These are phyloP conservation scores for Spathaspora passalidarum DNA, from an alignment of 805 yeast genomes.

Conservation along the genomic window DNA sequence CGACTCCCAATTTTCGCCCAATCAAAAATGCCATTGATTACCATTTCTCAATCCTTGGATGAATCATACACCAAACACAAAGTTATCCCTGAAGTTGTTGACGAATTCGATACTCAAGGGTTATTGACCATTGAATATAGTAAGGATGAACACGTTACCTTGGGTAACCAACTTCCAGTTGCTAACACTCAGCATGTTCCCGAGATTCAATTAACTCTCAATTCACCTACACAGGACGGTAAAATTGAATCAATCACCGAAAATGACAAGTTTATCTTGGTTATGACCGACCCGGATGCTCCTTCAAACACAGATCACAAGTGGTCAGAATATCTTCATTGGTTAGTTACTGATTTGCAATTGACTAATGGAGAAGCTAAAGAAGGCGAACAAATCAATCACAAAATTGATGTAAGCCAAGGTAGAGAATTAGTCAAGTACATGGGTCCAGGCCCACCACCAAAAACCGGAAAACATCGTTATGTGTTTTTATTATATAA, in stretches of 20 bases:
- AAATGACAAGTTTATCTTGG: constrained; percentile 63
- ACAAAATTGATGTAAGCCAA: constrained; percentile 29
- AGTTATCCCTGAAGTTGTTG: constrained; percentile 52
- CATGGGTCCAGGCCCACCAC: constrained; percentile 89
- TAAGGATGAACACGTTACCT: constrained; percentile 59
- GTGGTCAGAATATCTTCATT: constrained; percentile 88
- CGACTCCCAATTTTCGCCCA: neutral
- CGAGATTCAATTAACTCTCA: constrained; percentile 59
- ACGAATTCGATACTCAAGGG: constrained; percentile 48
- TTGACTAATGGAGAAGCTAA: constrained; percentile 33
- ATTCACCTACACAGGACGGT: constrained; percentile 41
- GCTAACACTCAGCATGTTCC: constrained; percentile 70
- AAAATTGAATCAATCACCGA: constrained; percentile 37
- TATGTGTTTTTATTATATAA: constrained; percentile 75
- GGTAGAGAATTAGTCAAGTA: constrained; percentile 52
- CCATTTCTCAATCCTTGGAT: constrained; percentile 54
- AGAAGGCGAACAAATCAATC: constrained; percentile 18
- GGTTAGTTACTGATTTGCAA: constrained; percentile 54
- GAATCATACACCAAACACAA: constrained; percentile 49
- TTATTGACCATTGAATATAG: constrained; percentile 60
- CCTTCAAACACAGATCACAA: constrained; percentile 78
- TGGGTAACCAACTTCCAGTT: constrained; percentile 72
- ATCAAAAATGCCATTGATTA: constrained; percentile 41
- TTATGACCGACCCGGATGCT: constrained; percentile 92
- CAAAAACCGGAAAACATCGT: constrained; percentile 80